These are phyloP conservation scores for Pelargonium citronellum DNA, from an alignment of 441 rosid species.

Conservation along the genomic window DNA sequence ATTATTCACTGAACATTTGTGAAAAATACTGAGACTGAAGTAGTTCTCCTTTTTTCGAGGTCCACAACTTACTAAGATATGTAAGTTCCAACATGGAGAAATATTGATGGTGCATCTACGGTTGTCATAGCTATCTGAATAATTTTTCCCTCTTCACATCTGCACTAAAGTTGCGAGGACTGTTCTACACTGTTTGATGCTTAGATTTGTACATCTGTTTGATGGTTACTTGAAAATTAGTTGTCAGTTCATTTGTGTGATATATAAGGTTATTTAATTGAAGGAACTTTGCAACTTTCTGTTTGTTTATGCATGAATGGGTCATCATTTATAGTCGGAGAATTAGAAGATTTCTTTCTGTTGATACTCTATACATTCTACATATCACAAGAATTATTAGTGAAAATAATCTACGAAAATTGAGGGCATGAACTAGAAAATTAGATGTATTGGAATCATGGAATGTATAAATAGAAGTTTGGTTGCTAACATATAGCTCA, in stretches of 20 bases:
- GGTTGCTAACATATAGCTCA: neutral
- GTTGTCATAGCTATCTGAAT: neutral
- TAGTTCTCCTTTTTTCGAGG: neutral
- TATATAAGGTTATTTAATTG: neutral
- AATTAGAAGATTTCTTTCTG: neutral
- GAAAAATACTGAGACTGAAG: too few species aligned
- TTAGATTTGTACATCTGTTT: neutral
- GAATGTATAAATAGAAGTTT: neutral
- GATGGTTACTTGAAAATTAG: neutral
- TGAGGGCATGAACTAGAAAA: neutral
- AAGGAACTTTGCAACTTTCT: neutral
- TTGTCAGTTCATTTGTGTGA: neutral
- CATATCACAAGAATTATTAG: neutral
- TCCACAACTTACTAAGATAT: neutral
- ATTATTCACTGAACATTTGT: neutral
- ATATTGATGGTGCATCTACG: neutral
- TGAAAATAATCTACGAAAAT: neutral
- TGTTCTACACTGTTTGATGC: neutral
- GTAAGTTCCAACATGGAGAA: neutral
- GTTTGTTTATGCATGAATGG: neutral
- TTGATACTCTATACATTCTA: too few species aligned
- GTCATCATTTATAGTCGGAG: neutral
- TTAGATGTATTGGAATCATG: neutral
- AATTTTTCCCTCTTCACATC: neutral
- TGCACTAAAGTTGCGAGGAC: neutral